A percentile compares a stretch with the other conserved stretches of the same genome.
phyloP scores from a whole-genome alignment of 805 yeast genomes.

The Schizosaccharomyces osmophilus region DNA sequence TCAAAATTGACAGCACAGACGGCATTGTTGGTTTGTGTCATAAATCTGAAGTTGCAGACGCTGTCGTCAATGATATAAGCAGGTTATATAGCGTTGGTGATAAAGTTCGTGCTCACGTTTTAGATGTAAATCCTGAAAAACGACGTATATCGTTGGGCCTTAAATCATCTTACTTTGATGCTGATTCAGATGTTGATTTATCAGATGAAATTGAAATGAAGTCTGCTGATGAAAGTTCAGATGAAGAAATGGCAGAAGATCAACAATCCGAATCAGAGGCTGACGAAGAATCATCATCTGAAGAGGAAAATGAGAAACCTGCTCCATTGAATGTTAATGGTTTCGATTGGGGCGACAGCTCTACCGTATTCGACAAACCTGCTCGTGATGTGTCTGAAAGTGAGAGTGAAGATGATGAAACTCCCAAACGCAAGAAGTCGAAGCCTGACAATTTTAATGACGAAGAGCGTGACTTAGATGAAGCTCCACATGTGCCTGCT shows the following conservation, averaged over 20 bases:
- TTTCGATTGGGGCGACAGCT: slow-evolving; percentile 88
- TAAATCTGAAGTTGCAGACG: slow-evolving; percentile 50
- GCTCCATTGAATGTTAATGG: slow-evolving; percentile 57
- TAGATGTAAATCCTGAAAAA: slow-evolving; percentile 36
- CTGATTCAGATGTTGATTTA: slow-evolving; percentile 13
- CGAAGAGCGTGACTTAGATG: slow-evolving; percentile 31
- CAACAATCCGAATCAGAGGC: slow-evolving; percentile 10
- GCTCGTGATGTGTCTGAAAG: slow-evolving; percentile 30
- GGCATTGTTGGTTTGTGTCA: slow-evolving; percentile 74
- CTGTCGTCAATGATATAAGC: slow-evolving; percentile 28
- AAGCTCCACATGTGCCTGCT: slow-evolving; percentile 65
- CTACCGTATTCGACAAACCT: slow-evolving; percentile 47
- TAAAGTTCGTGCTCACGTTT: slow-evolving; percentile 60
- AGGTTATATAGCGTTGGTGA: slow-evolving; percentile 72
- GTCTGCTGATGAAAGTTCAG: slow-evolving; percentile 10
- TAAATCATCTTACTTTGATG: slow-evolving; percentile 71
- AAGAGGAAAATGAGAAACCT: slow-evolving; percentile 11
- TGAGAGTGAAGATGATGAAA: slow-evolving; percentile 22
- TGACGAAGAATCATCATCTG: slow-evolving; percentile 6
- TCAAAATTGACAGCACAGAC: slow-evolving; percentile 49
- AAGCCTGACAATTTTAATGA: slow-evolving; percentile 12
- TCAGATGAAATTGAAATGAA: slow-evolving; percentile 8
- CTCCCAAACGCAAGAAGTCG: slow-evolving; percentile 11
- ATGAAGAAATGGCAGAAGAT: slow-evolving; percentile 10
- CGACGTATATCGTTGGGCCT: slow-evolving; percentile 68